Base-by-base conservation (phyloP, 306 rosid species). In the Crataegus laevigata region DNA sequence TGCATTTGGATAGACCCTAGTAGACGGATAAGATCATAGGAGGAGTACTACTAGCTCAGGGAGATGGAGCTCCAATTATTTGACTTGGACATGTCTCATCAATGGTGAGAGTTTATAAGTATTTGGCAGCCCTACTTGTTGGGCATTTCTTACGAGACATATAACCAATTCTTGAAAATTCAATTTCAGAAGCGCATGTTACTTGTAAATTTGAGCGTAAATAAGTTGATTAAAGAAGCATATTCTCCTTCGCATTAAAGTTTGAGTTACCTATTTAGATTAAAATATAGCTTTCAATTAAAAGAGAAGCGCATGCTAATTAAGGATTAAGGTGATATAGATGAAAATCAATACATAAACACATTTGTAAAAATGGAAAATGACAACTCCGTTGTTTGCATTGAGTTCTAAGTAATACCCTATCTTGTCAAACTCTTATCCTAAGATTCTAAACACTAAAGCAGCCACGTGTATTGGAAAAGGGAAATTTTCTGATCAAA, bases 361-460 rank as follows among this genome's bases (percentile, higher is more conserved):
- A 28, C 42, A 68, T 42, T 24, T 18, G 73, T 29, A 61, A 71
- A 38, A 69, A 40, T 30, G 59, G 34, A 66, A 63, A 79, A 40
- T 67, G 75, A 32, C 42, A 68, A 61, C 30, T 54, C 82, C 71
- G 42, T 72, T 75, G 73, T 68, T 78, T 76, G 76, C 64, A 65
- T 81, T 65, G 75, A 77, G 77, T 58, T 84, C 84, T 26, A 81
- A 79, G 79, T 74, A 80, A 72, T 75, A 57, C 76, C 78, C 74
- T 61, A 66, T 55, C 78, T 77, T 26, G 45, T 34, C 66, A 76
- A 71, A 81, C 65, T 81, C 77, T 15, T 72, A 47, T 69, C 77
- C 68, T 42, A 66, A 73, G 74, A 60, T 67, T 77, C 68, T 64
- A 14, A 66, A 59, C 75, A 54, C 78, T 59, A 80, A 84, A 83